Evolutionary conservation across 1,284 basidiomycete species (phyloP), one percentile per base, ranked within the genome.

Genomic region (Papiliotrema flavescens): DNA sequence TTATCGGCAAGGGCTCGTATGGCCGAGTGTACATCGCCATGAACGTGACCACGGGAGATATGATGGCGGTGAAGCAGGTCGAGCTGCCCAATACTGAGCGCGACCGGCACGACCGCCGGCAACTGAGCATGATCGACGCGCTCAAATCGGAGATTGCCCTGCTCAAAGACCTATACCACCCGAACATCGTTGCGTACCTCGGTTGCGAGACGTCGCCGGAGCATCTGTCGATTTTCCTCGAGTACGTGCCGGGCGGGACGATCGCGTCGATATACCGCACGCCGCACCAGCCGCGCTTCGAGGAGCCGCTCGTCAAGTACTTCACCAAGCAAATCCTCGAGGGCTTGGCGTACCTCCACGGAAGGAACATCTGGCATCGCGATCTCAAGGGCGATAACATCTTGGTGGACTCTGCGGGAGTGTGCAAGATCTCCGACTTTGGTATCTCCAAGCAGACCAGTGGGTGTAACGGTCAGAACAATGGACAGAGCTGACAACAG

Each of bases 51-150:
- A 97, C 94, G 0, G 95, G 95, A 54, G 95, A 98, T 76, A 95
- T 98, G 89, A 94, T 98, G 65, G 96, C 96, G 7, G 96, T 99
- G 63, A 99, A 99, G 78, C 96, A 99, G 77, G 96, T 99, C 47
- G 95, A 98, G 75, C 82, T 95, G 55, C 94, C 95, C 1, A 85
- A 85, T 48, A 95, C 92, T 1, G 85, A 86, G 14, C 89, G 87
- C 65, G 95, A 98, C 78, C 88, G 87, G 70, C 87, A 86, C 65
- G 93, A 98, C 70, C 81, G 83, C 23, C 83, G 93, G 15, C 94
- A 97, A 69, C 80, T 85, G 51, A 84, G 83, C 37, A 87, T 95
- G 56, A 89, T 99, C 51, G 88, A 94, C 60, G 93, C 94, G 0
- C 79, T 98, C 59, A 90, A 93, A 74, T 83, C 88, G 60, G 96